Conservation (phyloP, 1,284 basidiomycete species). For the Cryptococcus deneoformans region DNA sequence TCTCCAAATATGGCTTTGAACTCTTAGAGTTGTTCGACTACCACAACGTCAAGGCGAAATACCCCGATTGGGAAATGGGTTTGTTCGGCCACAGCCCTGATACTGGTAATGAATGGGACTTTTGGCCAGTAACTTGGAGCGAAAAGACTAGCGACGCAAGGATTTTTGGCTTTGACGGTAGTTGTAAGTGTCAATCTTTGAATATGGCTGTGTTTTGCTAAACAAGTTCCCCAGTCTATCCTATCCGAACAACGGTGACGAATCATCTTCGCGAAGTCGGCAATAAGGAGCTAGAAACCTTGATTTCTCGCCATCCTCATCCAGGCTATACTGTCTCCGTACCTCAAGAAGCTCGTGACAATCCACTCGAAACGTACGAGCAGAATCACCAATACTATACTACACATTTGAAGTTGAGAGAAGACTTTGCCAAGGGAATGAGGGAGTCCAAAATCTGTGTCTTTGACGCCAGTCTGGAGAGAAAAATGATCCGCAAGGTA, state of each 20-base stretch:
- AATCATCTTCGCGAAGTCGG: conserved; percentile 12
- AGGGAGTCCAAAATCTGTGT: conserved; percentile 45
- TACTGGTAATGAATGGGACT: conserved; percentile 49
- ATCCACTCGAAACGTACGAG: conserved; percentile 43
- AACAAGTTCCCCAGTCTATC: conserved; percentile 35
- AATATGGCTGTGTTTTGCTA: neutral
- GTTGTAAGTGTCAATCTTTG: conserved; percentile 24
- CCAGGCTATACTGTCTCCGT: conserved; percentile 43
- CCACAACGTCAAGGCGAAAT: conserved; percentile 30
- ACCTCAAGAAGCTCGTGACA: conserved; percentile 21
- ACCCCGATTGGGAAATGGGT: conserved; percentile 41
- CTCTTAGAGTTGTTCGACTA: conserved; percentile 47
- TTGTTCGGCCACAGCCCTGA: conserved; percentile 49
- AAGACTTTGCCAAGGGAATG: conserved; percentile 44
- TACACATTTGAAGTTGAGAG: conserved; percentile 33
- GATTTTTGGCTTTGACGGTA: conserved; percentile 45
- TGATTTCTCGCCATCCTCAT: conserved; percentile 37
- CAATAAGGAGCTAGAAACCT: conserved; percentile 6
- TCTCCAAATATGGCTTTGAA: conserved; percentile 51
- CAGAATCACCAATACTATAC: conserved; percentile 33
- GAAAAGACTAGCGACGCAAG: conserved; percentile 36
- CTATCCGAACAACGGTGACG: conserved; percentile 45
- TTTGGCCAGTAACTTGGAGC: conserved; percentile 41
- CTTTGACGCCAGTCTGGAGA: conserved; percentile 47
- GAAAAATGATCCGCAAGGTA: conserved; percentile 49